These are phyloP conservation scores for Colletotrichum abscissum DNA, from an alignment of 2,329 filamentous ascomycete species.

Conservation along the genomic window DNA sequence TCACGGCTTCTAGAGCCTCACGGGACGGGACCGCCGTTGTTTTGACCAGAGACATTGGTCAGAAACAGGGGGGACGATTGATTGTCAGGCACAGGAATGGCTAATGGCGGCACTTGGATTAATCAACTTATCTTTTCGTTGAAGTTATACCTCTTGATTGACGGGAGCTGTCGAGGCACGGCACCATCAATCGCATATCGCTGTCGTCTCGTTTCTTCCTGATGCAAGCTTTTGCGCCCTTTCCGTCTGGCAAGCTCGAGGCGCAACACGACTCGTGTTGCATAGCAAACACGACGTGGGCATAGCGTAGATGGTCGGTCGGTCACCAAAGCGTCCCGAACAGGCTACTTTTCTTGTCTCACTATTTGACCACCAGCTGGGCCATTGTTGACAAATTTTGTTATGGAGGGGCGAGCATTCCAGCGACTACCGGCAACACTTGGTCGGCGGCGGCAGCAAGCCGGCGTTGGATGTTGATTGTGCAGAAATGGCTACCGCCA, in stretches of 20 bases:
- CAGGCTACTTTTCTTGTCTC: neutral
- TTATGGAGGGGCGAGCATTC: neutral
- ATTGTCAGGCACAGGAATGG: neutral
- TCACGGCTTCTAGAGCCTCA: constrained; percentile 6
- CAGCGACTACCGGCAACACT: neutral
- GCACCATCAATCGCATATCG: neutral
- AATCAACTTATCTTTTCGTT: neutral
- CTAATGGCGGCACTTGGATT: constrained; percentile 4
- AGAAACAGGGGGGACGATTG: constrained; percentile 6
- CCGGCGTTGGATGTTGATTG: neutral
- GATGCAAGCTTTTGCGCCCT: neutral
- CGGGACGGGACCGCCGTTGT: constrained; percentile 24
- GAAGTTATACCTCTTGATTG: neutral
- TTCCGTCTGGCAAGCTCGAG: neutral
- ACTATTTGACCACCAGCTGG: neutral
- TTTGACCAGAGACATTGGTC: constrained; percentile 28
- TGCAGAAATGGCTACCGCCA: neutral
- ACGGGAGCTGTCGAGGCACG: neutral
- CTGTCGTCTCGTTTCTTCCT: neutral
- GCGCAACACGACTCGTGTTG: neutral
- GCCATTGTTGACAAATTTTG: neutral
- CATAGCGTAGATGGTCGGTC: neutral
- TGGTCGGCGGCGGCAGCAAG: neutral
- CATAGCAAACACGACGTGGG: neutral
- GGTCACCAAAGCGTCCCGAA: neutral